Evolutionary conservation across 495 filamentous ascomycete genomes (phyloP).

Genomic region (Penicillium atrosanguineum): DNA sequence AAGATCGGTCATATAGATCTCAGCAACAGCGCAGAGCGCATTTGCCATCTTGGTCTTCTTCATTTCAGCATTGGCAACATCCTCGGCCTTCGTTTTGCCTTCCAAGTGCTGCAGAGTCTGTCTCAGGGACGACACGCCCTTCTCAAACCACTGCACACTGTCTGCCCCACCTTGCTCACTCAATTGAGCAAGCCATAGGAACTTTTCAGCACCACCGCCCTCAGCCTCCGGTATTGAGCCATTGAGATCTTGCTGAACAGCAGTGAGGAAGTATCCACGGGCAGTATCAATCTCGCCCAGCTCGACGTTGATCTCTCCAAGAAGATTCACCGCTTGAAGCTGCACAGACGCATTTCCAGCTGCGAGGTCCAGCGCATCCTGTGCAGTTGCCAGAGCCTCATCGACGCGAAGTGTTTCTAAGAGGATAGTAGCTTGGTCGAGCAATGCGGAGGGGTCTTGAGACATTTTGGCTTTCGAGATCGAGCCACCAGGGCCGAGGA

Average conservation of each 20-base stretch:
- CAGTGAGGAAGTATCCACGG: conserved; percentile 62
- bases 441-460: conserved; percentile 51
- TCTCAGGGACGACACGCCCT: conserved; percentile 68
- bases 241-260: conserved; percentile 69
- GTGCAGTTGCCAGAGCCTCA: conserved; percentile 63
- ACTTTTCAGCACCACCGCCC: conserved; percentile 89
- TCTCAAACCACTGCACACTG: conserved; percentile 85
- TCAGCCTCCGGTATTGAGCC: conserved; percentile 58
- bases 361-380: conserved; percentile 55
- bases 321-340: conserved; percentile 68
- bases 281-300: conserved; percentile 75
- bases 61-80: conserved; percentile 52
- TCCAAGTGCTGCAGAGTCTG: conserved; percentile 58
- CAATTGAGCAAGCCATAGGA: conserved; percentile 92
- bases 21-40: conserved; percentile 83
- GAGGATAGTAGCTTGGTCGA: conserved; percentile 65
- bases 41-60: conserved; percentile 77
- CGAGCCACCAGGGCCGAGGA: conserved; percentile 44
- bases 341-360: conserved; percentile 37
- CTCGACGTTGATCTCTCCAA: conserved; percentile 84
- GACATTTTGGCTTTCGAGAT: conserved; percentile 48
- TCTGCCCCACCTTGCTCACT: conserved; percentile 80
- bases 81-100: conserved; percentile 34
- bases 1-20: conserved; percentile 98
- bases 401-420: conserved; percentile 70